Evolutionary conservation across 2,329 filamentous ascomycete genomes (phyloP), one percentile per base, ranked within the genome.

Genomic region (Fusarium longipes): DNA sequence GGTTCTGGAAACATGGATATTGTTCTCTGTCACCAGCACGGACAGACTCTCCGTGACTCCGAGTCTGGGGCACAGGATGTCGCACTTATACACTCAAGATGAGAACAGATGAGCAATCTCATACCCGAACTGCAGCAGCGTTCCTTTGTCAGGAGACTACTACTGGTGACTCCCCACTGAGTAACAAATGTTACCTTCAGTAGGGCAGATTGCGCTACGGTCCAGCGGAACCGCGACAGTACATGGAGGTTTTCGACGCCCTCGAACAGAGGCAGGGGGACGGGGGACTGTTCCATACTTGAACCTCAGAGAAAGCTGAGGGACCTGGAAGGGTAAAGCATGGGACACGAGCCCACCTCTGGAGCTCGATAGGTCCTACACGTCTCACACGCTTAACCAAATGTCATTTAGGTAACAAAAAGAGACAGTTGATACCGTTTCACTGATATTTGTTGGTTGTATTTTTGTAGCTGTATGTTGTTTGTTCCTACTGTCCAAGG

Each of bases 181-280:
- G 32, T 35, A 39, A 58, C 33, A 22, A 24, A 38, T 35, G 43
- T 52, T 38, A 30, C 43, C 42, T 52, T 47, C 42, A 43, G 27
- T 42, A 49, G 20, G 36, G 49, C 42, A 59, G 50, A 58, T 36
- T 62, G 50, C 70, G 70, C 71, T 71, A 73, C 69, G 71, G 71
- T 43, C 69, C 63, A 73, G 65, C 71, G 71, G 71, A 73, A 59
- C 65, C 64, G 67, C 65, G 56, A 63, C 49, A 30, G 57, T 57
- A 57, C 63, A 57, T 59, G 35, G 33, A 51, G 36, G 20, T 52
- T 65, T 42, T 56, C 38, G 40, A 54, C 35, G 33, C 33, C 33
- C 40, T 57, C 52, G 35, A 40, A 24, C 38, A 40, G 30, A 54
- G 57, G 47, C 64, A 49, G 45, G 51, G 35, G 47, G 61, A 40